Evolutionary conservation across 495 filamentous ascomycete genomes (phyloP).

Genomic region (Corynascus novoguineensis): DNA sequence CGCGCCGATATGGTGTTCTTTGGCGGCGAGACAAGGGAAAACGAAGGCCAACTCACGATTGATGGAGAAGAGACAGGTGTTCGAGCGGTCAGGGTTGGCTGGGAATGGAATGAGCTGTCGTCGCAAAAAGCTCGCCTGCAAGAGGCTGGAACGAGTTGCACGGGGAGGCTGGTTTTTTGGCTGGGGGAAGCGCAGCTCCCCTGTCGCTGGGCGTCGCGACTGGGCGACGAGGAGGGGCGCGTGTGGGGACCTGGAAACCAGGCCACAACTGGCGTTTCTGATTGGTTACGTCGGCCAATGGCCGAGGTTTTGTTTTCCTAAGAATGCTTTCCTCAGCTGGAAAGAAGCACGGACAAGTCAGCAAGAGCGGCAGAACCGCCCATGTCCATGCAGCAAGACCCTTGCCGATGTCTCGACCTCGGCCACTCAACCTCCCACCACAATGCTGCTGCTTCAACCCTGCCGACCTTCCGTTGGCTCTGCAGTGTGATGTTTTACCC

Average conservation of each 20-base stretch:
- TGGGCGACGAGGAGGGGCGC: conserved; percentile 12
- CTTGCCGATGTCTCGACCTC: conserved; percentile 1
- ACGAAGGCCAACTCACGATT: conserved; percentile 12
- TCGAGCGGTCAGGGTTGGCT: conserved; percentile 8
- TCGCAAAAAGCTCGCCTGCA: conserved; percentile 18
- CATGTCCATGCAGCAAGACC: not conserved
- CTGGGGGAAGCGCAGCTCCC: conserved; percentile 7
- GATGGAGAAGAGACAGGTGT: conserved; percentile 10
- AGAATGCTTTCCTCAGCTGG: not conserved
- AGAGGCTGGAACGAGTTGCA: conserved; percentile 9
- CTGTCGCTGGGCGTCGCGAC: conserved; percentile 13
- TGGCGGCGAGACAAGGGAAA: conserved; percentile 2
- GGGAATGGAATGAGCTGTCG: conserved; percentile 14
- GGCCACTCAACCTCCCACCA: not conserved
- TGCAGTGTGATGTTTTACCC: not conserved
- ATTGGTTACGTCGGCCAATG: conserved; percentile 23
- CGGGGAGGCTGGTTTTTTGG: conserved; percentile 23
- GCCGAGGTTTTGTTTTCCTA: conserved; percentile 28
- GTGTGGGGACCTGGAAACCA: conserved; percentile 25
- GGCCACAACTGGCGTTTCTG: conserved; percentile 8
- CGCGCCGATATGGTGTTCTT: conserved; percentile 1
- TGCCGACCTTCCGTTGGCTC: not conserved
- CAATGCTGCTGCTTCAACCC: not conserved
- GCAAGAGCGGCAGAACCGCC: not conserved
- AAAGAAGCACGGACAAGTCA: conserved; percentile 1